Conservation (phyloP, 176 grass and related monocot genomes). For the Eragrostis curvula region DNA sequence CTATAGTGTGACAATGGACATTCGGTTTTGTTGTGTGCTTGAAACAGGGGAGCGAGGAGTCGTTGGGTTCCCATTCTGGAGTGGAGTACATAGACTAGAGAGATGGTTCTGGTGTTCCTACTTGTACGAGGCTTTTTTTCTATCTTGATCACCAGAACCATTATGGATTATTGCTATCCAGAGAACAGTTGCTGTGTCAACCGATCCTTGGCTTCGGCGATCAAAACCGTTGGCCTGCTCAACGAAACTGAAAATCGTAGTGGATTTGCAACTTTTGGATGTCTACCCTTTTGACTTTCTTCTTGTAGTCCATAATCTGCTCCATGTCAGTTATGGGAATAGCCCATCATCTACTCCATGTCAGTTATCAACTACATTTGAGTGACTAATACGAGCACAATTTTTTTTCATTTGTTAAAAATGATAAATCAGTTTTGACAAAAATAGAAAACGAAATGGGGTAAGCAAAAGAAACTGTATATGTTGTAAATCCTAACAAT, state of each 20-base stretch:
- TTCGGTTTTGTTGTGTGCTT: not conserved
- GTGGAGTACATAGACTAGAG: not conserved
- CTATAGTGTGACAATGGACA: not conserved
- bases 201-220: not conserved
- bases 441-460: too few species aligned
- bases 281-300: not conserved
- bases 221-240: not conserved
- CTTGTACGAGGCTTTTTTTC: not conserved
- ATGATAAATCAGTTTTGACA: too few species aligned
- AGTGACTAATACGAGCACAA: too few species aligned
- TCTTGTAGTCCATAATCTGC: not conserved
- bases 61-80: conserved; percentile 32
- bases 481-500: too few species aligned
- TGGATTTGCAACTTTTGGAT: not conserved
- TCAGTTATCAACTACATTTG: not conserved
- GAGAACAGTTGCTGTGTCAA: not conserved
- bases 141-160: conserved; percentile 23
- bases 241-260: not conserved
- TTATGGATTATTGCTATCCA: not conserved
- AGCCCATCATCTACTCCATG: not conserved
- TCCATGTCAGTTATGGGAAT: not conserved
- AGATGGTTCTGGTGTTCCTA: conserved; percentile 35
- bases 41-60: conserved; percentile 33
- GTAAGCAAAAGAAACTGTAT: too few species aligned
- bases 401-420: too few species aligned